phyloP scores from a whole-genome alignment of 2,329 filamentous ascomycete genomes.

The Neobulgaria alba region DNA sequence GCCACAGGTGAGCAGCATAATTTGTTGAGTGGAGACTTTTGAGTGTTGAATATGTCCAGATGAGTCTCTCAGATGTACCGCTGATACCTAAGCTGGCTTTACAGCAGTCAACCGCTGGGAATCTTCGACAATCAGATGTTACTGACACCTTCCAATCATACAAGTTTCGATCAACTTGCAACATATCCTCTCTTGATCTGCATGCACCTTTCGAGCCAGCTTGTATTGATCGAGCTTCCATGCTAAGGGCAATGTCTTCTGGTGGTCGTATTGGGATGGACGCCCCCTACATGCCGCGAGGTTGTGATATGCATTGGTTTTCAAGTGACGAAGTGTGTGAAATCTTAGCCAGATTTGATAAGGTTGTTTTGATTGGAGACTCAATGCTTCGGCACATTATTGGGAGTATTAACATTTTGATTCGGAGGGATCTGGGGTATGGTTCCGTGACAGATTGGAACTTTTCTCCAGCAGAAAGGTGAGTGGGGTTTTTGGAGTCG shows the following conservation, averaged over 20 bases:
- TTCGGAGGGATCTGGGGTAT: conserved; percentile 39
- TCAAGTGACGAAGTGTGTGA: conserved; percentile 37
- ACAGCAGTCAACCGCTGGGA: too few species aligned
- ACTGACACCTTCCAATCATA: conserved; percentile 34
- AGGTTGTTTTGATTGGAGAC: conserved; percentile 39
- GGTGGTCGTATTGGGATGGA: conserved; percentile 38
- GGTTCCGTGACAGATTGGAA: conserved; percentile 42
- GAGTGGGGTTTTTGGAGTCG: not conserved
- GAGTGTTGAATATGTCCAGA: too few species aligned
- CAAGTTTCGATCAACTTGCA: conserved; percentile 34
- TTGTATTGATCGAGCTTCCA: conserved; percentile 30
- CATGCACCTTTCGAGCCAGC: conserved; percentile 30
- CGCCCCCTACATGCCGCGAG: conserved; percentile 36
- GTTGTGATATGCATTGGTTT: conserved; percentile 41
- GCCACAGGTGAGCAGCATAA: not conserved
- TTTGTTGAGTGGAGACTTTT: too few species aligned
- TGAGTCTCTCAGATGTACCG: not conserved
- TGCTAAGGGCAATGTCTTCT: conserved; percentile 30
- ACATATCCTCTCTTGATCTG: conserved; percentile 37
- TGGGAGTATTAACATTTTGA: conserved; percentile 37
- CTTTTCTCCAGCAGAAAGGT: conserved; percentile 35
- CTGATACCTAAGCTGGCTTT: too few species aligned
- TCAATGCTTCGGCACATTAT: conserved; percentile 41
- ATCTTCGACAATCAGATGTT: too few species aligned
- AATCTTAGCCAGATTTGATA: conserved; percentile 37